Conservation (phyloP, 2,329 filamentous ascomycete genomes). For the Alternaria solani region DNA sequence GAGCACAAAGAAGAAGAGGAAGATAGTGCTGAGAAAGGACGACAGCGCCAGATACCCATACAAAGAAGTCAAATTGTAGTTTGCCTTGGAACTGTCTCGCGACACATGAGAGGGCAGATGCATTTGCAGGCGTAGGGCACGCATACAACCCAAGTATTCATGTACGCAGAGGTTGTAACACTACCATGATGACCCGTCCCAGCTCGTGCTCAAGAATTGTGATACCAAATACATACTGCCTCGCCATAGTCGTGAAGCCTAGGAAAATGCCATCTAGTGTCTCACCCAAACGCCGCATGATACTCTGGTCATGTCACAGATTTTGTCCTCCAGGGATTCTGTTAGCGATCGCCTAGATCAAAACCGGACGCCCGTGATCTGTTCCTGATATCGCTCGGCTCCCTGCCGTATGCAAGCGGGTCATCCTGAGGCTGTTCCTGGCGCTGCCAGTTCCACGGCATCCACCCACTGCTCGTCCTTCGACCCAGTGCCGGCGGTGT, state of each 20-base stretch:
- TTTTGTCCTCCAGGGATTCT: conserved; percentile 15
- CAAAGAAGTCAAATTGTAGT: conserved; percentile 57
- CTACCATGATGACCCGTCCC: not conserved
- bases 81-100: not conserved
- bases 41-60: conserved; percentile 73
- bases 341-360: conserved; percentile 44
- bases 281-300: conserved; percentile 18
- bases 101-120: not conserved
- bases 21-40: conserved; percentile 86
- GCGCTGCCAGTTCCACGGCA: conserved; percentile 60
- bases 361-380: conserved; percentile 41
- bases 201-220: conserved; percentile 4
- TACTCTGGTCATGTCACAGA: conserved; percentile 7
- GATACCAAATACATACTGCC: conserved; percentile 6
- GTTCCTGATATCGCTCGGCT: conserved; percentile 33
- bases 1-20: conserved; percentile 85
- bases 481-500: conserved; percentile 44
- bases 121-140: conserved; percentile 1
- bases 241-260: conserved; percentile 6
- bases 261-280: conserved; percentile 11
- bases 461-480: conserved; percentile 54
- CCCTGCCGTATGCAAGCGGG: conserved; percentile 46
- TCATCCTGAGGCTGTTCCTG: conserved; percentile 36
- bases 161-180: conserved; percentile 6
- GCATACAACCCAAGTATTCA: not conserved